Conservation (phyloP, 441 rosid species). For the Francoa sonchifolia region DNA sequence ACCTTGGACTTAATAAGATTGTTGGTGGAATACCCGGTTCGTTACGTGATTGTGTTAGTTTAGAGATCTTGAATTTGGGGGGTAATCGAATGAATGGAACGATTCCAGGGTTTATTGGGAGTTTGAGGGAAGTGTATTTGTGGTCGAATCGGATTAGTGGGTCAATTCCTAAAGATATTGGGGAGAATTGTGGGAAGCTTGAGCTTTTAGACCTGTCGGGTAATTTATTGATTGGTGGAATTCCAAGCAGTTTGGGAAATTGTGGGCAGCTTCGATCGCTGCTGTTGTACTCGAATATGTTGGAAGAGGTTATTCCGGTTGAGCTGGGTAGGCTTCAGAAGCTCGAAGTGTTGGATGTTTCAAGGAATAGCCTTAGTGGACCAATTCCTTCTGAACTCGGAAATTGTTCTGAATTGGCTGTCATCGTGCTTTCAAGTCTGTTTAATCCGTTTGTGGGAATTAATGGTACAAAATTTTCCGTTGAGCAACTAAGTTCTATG, state of each 20-base stretch:
- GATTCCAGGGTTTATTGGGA: conserved; percentile 33
- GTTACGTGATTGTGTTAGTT: conserved; percentile 15
- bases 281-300: conserved; percentile 41
- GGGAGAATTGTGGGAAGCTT: conserved; percentile 32
- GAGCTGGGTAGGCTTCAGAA: conserved; percentile 36
- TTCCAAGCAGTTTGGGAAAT: conserved; percentile 42
- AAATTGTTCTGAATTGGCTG: conserved; percentile 34
- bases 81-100: conserved; percentile 42
- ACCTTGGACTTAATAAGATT: conserved; percentile 42
- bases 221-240: conserved; percentile 39
- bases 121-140: conserved; percentile 35
- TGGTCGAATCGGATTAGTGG: conserved; percentile 32
- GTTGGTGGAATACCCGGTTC: conserved; percentile 31
- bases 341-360: conserved; percentile 51
- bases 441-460: too few species aligned
- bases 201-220: conserved; percentile 55
- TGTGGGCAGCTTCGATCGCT: conserved; percentile 32
- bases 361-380: conserved; percentile 42
- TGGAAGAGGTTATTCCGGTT: conserved; percentile 38
- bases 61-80: conserved; percentile 44
- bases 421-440: conserved; percentile 40
- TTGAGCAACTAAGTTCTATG: too few species aligned
- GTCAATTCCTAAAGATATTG: conserved; percentile 25
- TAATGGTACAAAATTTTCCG: too few species aligned
- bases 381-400: conserved; percentile 42